Base-by-base conservation (phyloP, 129 eudicot genomes). In the Lonicera japonica region DNA sequence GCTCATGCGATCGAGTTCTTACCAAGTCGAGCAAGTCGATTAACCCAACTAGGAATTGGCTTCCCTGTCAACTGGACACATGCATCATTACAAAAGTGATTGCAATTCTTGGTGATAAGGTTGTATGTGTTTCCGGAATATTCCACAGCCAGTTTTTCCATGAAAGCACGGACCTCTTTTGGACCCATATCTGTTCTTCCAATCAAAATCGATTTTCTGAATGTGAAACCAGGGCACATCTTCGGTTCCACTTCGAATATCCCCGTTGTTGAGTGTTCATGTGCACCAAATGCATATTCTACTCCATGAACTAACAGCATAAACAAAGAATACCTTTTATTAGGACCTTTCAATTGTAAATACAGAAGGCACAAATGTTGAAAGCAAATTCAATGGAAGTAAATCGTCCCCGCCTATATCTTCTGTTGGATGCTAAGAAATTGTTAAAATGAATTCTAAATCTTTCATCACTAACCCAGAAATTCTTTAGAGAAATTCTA, bases 271-370 rank as follows among this genome's bases (percentile, higher is more conserved):
- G 92, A 59, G 76, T 78, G 85, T 34, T 86, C 97, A 74, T 90
- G 97, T 18, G 97, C 97, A 56, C 97, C 97, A 76, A 89, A 89
- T 58, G 95, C 97, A 74, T 89, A 89, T 68, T 90, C 97, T 60
- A 86, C 77, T 21, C 83, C 92, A 50, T 90, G 97, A 75, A 90
- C 95, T 90, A 76, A 58, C 62, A 57, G 50, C 65, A 54, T 39
- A 18, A 45, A 41, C 2, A 29, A 61, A 41, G 4, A 23, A 39
- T 54, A 40, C 51, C 50, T 14, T 1, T 43, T 2, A 43, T 43
- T 43, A 43, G 50, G 14, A 10, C 1, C 13, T 43, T 14, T 43
- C 3, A 43, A 43, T 43, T 8, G 36, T 29, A 29, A 2, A 1
- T 1, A 29, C 36, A 29, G 36, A n/a, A n/a, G 2, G 36, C 36